These are phyloP conservation scores for Rhizopogon roseolus DNA, from an alignment of 768 basidiomycete species.

Conservation along the genomic window DNA sequence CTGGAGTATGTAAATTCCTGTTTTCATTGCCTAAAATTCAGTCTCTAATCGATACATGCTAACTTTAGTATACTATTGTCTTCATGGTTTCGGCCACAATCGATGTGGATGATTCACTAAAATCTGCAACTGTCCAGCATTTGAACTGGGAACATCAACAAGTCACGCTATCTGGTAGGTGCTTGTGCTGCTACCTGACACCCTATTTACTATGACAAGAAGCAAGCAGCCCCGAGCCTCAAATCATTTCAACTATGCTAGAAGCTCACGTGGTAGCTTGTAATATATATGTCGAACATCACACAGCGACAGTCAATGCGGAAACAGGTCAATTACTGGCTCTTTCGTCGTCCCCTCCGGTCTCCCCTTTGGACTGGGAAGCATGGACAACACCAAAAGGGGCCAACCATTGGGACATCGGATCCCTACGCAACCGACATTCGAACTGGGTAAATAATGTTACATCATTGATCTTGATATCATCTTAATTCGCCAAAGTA, in stretches of 20 bases:
- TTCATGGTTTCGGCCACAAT: constrained; percentile 9
- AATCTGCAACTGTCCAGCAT: not conserved
- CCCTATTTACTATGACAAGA: not conserved
- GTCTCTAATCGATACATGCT: not conserved
- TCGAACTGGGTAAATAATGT: not conserved
- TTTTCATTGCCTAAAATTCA: not conserved
- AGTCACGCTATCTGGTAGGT: not conserved
- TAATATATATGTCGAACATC: not conserved
- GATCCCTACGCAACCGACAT: not conserved
- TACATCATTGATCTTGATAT: not conserved
- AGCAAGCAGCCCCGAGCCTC: not conserved
- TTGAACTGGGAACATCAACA: constrained; percentile 1
- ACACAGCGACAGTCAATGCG: constrained; percentile 1
- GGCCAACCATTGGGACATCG: constrained; percentile 1
- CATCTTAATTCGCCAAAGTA: not conserved
- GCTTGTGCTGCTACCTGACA: not conserved
- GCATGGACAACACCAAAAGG: not conserved
- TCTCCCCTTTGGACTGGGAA: not conserved
- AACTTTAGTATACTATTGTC: not conserved
- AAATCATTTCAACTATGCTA: not conserved
- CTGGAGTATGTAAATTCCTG: not conserved
- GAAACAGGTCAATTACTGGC: not conserved
- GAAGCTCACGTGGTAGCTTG: constrained; percentile 7
- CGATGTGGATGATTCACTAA: not conserved
- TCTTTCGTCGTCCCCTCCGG: not conserved